These are phyloP conservation scores for Leishmania arabica DNA, from an alignment of 208 protist genomes.

Conservation along the genomic window DNA sequence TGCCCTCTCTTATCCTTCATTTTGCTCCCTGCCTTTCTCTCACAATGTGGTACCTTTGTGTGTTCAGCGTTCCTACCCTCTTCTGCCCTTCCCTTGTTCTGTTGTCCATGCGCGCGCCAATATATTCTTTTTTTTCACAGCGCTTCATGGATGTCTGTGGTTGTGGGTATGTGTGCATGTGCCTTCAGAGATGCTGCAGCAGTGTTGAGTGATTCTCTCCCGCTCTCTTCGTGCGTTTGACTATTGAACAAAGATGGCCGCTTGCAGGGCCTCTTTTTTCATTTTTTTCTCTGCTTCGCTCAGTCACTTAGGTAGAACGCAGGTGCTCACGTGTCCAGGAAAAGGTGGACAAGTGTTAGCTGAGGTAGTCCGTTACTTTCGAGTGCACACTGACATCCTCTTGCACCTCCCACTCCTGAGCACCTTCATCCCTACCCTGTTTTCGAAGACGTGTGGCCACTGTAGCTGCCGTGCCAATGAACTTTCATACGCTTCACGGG, in stretches of 20 bases:
- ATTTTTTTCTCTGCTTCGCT: not conserved
- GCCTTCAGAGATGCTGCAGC: not conserved
- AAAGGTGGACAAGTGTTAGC: not conserved
- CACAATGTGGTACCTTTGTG: not conserved
- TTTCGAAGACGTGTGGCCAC: not conserved
- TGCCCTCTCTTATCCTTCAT: not conserved
- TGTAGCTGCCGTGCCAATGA: not conserved
- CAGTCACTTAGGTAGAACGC: not conserved
- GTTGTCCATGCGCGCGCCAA: too few relatives aligned
- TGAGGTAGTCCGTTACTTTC: not conserved
- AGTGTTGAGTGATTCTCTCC: not conserved
- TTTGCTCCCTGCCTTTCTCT: not conserved
- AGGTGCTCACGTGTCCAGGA: not conserved
- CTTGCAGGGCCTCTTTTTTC: not conserved
- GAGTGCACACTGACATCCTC: not conserved
- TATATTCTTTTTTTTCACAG: not conserved
- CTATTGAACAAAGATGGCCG: not conserved
- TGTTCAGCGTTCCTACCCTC: not conserved
- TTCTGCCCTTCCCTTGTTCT: too few relatives aligned
- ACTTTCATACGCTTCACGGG: not conserved
- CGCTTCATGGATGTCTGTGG: not conserved
- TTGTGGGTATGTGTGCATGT: not conserved
- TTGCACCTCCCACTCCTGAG: not conserved
- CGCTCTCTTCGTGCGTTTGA: not conserved
- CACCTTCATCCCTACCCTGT: not conserved